Conservation (phyloP, 1,139 yeast species). For the Kodamaea sp. region DNA sequence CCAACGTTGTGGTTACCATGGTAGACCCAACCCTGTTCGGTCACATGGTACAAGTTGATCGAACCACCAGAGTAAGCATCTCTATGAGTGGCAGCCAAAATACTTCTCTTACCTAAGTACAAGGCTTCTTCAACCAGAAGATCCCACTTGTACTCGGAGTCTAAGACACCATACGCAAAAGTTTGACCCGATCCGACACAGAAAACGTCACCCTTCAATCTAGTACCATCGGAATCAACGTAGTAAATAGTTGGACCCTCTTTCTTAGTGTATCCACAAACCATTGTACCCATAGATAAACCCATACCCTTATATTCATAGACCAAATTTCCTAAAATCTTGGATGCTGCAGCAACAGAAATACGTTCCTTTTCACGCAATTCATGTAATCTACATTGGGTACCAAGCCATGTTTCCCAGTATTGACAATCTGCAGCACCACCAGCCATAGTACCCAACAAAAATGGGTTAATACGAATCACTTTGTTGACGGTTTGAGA, state of each 20-base stretch:
- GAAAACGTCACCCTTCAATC: constrained; percentile 90
- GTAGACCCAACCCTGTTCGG: constrained; percentile 90
- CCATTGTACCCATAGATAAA: constrained; percentile 98
- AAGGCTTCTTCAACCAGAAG: constrained; percentile 88
- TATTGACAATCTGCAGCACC: constrained; percentile 99
- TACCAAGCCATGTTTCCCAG: constrained; percentile 99
- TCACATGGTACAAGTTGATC: constrained; percentile 85
- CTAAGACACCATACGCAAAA: constrained; percentile 98
- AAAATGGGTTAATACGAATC: constrained; percentile 90
- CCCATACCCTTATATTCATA: constrained; percentile 97
- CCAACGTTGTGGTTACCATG: constrained; percentile 96
- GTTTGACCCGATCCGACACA: constrained; percentile 99
- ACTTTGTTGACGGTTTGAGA: constrained; percentile 97
- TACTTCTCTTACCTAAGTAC: constrained; percentile 90
- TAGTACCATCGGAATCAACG: constrained; percentile 96
- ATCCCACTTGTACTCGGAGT: constrained; percentile 88
- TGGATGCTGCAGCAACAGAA: constrained; percentile 95
- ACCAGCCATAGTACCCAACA: constrained; percentile 98
- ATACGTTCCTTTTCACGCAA: constrained; percentile 91
- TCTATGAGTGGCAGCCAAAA: constrained; percentile 96
- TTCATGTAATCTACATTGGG: constrained; percentile 94
- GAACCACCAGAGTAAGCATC: constrained; percentile 99
- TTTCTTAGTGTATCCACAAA: constrained; percentile 92
- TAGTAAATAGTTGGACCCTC: constrained; percentile 95
- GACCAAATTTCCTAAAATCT: constrained; percentile 85